These are phyloP conservation scores for Globisporangium sylvaticum DNA, from an alignment of 352 stramenopile genomes.

Conservation along the genomic window DNA sequence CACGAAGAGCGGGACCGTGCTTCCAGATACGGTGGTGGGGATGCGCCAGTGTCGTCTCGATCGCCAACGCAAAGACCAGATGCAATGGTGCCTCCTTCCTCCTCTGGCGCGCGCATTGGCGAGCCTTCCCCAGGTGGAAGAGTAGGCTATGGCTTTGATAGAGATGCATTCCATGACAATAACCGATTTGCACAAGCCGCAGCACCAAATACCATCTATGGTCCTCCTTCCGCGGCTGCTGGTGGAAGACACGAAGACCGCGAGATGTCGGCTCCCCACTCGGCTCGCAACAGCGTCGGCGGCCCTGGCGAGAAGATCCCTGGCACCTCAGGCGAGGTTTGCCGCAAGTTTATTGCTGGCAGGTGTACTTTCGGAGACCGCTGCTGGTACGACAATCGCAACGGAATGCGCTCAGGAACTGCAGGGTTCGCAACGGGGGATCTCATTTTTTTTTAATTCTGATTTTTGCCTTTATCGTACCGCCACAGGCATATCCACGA, in stretches of 20 bases:
- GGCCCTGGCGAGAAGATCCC: conserved; percentile 25
- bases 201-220: background rate
- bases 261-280: conserved; percentile 17
- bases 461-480: conserved; percentile 14
- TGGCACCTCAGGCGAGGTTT: conserved; percentile 54
- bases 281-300: background rate
- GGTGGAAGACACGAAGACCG: conserved; percentile 9
- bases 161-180: conserved; percentile 12
- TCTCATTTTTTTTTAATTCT: background rate
- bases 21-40: background rate
- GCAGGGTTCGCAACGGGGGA: conserved; percentile 11
- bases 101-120: background rate
- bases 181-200: conserved; percentile 12
- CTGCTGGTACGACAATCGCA: conserved; percentile 62
- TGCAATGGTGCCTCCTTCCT: background rate
- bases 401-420: background rate
- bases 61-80: conserved; percentile 7
- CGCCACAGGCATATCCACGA: conserved; percentile 56
- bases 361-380: conserved; percentile 74
- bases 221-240: background rate
- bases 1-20: background rate
- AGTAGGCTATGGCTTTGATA: conserved; percentile 11
- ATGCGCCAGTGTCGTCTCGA: background rate
- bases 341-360: conserved; percentile 66
- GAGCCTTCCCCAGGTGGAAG: conserved; percentile 5